Percentiles rank a stretch among this genome's conserved stretches.
Conservation (phyloP, 2,329 filamentous ascomycete species). For the Neofusicoccum umdonicola region DNA sequence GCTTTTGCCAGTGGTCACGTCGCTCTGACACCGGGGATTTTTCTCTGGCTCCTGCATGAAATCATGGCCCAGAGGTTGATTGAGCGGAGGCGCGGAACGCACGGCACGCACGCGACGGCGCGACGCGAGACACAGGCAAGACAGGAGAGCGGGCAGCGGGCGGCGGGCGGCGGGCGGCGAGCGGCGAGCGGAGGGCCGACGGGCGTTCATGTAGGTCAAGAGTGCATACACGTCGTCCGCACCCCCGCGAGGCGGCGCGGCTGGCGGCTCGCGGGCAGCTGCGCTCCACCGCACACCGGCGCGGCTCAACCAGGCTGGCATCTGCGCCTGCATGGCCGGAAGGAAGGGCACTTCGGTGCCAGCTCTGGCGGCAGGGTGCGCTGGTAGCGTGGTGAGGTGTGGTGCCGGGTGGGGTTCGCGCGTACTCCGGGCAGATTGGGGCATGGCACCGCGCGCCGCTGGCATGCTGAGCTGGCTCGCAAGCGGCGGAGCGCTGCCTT, state of each 20-base stretch:
- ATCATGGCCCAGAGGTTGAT: conserved; percentile 4
- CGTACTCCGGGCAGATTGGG: background rate
- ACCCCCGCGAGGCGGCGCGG: too few species aligned
- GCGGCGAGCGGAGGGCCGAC: background rate
- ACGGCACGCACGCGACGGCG: background rate
- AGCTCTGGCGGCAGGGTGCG: background rate
- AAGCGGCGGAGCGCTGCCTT: background rate
- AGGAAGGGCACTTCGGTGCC: background rate
- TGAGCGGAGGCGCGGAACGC: background rate
- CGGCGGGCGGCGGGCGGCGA: background rate
- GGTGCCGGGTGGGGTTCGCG: background rate
- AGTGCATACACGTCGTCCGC: background rate
- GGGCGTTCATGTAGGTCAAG: background rate
- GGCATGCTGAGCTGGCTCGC: background rate
- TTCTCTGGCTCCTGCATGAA: conserved; percentile 8
- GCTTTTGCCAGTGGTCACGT: background rate
- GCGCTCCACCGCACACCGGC: background rate
- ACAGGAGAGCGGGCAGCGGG: background rate
- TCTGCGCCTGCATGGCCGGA: background rate
- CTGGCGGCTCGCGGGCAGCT: background rate
- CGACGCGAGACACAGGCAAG: background rate
- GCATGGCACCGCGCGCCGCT: background rate
- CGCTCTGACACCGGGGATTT: conserved; percentile 3
- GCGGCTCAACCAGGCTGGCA: background rate
- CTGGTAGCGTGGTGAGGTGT: background rate